Evolutionary conservation across 192 early-diverging fungal species (phyloP).

Genomic region (Coemansia sp.): DNA sequence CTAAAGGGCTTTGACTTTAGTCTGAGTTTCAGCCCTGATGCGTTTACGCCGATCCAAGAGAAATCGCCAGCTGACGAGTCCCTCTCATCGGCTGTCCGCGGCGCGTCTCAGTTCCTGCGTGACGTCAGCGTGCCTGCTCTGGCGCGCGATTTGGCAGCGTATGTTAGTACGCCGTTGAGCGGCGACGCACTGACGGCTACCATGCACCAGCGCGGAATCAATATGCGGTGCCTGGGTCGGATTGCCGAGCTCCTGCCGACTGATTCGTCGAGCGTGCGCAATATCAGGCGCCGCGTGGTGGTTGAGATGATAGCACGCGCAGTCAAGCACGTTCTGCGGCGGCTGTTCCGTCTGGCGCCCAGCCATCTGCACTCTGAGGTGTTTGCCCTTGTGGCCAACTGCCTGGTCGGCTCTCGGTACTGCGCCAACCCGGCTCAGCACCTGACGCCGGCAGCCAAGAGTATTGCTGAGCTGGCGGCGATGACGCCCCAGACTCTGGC

Average conservation of each 20-base stretch:
- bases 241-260: conserved; percentile 68
- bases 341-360: conserved; percentile 63
- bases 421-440: conserved; percentile 61
- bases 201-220: conserved; percentile 95
- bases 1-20: conserved; percentile 59
- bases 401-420: conserved; percentile 68
- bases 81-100: conserved; percentile 61
- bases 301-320: conserved; percentile 91
- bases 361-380: conserved; percentile 62
- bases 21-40: conserved; percentile 62
- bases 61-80: conserved; percentile 23
- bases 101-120: conserved; percentile 77
- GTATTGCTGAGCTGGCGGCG: conserved; percentile 50
- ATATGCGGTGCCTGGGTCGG: conserved; percentile 94
- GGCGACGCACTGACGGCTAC: conserved; percentile 74
- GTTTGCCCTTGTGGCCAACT: conserved; percentile 85
- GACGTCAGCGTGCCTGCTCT: conserved; percentile 68
- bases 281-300: conserved; percentile 65
- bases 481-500: conserved; percentile 71
- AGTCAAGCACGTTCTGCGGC: conserved; percentile 82
- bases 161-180: conserved; percentile 75
- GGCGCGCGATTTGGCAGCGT: conserved; percentile 64
- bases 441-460: conserved; percentile 45
- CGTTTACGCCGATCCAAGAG: conserved; percentile 61
- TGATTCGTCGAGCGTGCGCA: conserved; percentile 20